These are phyloP conservation scores for Diplocarpon mali DNA, from an alignment of 2,329 filamentous ascomycete species.

Conservation along the genomic window DNA sequence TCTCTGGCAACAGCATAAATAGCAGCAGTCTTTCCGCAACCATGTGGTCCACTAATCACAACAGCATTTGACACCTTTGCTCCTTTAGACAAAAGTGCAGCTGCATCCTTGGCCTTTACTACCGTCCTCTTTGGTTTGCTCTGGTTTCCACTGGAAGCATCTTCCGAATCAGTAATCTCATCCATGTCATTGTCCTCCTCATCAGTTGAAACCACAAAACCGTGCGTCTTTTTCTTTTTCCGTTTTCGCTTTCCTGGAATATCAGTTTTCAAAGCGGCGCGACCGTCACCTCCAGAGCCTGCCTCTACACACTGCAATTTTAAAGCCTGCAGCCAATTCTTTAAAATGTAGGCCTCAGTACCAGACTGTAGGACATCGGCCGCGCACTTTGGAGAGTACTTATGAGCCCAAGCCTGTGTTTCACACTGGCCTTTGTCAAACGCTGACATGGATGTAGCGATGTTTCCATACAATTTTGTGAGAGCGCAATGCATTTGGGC, in stretches of 20 bases:
- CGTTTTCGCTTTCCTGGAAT: constrained; percentile 52
- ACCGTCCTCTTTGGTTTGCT: constrained; percentile 41
- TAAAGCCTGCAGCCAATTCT: constrained; percentile 70
- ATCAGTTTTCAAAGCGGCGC: constrained; percentile 19
- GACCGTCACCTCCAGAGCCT: constrained; percentile 29
- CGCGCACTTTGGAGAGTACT: constrained; percentile 65
- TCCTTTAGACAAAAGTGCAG: constrained; percentile 25
- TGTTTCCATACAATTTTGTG: constrained; percentile 43
- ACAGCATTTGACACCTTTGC: constrained; percentile 58
- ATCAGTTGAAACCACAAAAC: constrained; percentile 69
- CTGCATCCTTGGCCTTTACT: constrained; percentile 27
- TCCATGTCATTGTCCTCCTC: constrained; percentile 62
- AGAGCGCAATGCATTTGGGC: constrained; percentile 44
- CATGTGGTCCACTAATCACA: constrained; percentile 80
- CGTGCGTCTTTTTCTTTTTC: constrained; percentile 57
- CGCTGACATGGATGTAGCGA: constrained; percentile 56
- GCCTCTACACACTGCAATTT: constrained; percentile 68
- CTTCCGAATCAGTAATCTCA: constrained; percentile 53
- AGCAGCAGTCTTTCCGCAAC: constrained; percentile 86
- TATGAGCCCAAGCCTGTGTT: constrained; percentile 62
- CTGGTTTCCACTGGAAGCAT: constrained; percentile 30
- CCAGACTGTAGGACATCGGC: constrained; percentile 66
- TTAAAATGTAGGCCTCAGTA: constrained; percentile 57
- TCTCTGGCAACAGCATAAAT: constrained; percentile 89
- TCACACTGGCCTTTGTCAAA: constrained; percentile 77